phyloP scores from a whole-genome alignment of 73 alveolate genomes.

The Paramecium caudatum region DNA sequence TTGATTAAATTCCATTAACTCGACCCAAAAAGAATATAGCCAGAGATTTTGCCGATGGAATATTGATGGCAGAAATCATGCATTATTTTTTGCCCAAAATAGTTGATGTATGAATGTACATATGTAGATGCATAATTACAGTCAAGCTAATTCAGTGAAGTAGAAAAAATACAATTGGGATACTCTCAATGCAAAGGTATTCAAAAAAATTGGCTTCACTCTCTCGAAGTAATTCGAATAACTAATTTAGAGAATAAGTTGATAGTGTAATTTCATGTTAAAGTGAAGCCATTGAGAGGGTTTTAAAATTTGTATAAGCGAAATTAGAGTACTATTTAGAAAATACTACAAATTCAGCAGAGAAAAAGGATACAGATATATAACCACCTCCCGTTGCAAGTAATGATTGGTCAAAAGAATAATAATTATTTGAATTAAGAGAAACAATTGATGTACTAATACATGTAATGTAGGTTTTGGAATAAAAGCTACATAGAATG shows the following conservation, averaged over 20 bases:
- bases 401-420: constrained; percentile 81
- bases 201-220: constrained; percentile 80
- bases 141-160: constrained; percentile 79
- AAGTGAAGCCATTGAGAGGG: constrained; percentile 84
- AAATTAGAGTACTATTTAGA: constrained; percentile 67
- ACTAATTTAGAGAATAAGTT: constrained; percentile 70
- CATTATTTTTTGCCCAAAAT: constrained; percentile 87
- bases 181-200: constrained; percentile 81
- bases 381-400: constrained; percentile 35
- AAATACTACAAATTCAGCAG: constrained; percentile 63
- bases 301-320: constrained; percentile 74
- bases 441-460: constrained; percentile 83
- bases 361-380: constrained; percentile 4
- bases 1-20: constrained; percentile 90
- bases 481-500: constrained; percentile 66
- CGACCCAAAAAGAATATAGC: constrained; percentile 95
- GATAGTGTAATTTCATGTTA: constrained; percentile 78
- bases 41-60: constrained; percentile 97
- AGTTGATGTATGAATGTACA: constrained; percentile 79
- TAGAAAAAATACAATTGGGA: constrained; percentile 83
- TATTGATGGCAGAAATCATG: constrained; percentile 91
- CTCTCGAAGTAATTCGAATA: constrained; percentile 61
- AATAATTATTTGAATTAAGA: constrained; percentile 80
- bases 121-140: constrained; percentile 83
- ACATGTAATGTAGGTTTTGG: constrained; percentile 62